A percentile compares a stretch with the other conserved stretches of the same genome.
phyloP scores from a whole-genome alignment of 306 rosid genomes.

The Adenanthera pavonina region DNA sequence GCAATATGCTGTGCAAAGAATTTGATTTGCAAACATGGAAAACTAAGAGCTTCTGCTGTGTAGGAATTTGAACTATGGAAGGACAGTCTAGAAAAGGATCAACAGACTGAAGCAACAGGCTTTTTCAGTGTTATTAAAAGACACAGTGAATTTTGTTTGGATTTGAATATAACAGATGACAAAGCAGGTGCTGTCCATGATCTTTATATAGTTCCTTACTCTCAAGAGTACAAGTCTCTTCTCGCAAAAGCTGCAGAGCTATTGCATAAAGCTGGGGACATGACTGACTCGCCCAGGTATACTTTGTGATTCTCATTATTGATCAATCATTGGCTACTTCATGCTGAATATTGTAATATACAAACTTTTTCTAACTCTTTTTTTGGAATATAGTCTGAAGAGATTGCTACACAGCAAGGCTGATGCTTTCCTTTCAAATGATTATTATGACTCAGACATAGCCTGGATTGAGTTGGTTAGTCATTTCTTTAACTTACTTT shows the following conservation, averaged over 20 bases:
- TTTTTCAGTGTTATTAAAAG: constrained; percentile 85
- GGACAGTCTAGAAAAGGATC: constrained; percentile 63
- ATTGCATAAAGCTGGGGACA: constrained; percentile 84
- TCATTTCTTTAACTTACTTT: constrained; percentile 36
- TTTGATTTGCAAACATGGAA: constrained; percentile 30
- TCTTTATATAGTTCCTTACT: constrained; percentile 70
- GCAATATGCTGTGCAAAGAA: constrained; percentile 32
- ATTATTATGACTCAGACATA: constrained; percentile 86
- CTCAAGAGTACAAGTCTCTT: constrained; percentile 74
- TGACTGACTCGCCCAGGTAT: constrained; percentile 70
- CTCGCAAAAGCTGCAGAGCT: constrained; percentile 77
- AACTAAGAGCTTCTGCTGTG: constrained; percentile 41
- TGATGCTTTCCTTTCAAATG: constrained; percentile 87
- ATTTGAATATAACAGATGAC: constrained; percentile 47
- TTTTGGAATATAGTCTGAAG: constrained; percentile 71
- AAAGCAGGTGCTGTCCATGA: constrained; percentile 47
- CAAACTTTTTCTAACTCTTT: constrained; percentile 36
- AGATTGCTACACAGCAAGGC: constrained; percentile 89
- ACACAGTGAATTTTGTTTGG: constrained; percentile 63
- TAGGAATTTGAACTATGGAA: constrained; percentile 93
- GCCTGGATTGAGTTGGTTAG: constrained; percentile 98
- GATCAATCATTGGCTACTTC: constrained; percentile 8
- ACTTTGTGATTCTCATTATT: constrained; percentile 30
- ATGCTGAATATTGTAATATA: constrained; percentile 26
- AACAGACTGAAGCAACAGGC: constrained; percentile 68